These are phyloP conservation scores for Cladophialophora carrionii DNA, from an alignment of 2,329 filamentous ascomycete species.

Conservation along the genomic window DNA sequence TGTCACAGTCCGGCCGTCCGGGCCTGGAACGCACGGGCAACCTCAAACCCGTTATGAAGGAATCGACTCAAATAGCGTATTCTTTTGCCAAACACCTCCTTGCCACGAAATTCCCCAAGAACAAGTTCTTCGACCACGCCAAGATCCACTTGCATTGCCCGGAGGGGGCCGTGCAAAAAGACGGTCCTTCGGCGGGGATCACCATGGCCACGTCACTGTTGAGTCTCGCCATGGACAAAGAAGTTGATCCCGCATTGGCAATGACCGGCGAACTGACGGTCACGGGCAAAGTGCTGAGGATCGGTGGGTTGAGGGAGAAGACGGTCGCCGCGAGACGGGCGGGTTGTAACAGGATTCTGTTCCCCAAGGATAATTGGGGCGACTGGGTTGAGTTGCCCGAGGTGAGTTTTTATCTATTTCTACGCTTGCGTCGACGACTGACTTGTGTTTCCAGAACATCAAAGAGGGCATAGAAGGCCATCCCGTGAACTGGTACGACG, in stretches of 20 bases:
- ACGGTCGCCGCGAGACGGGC: slow-evolving; percentile 91
- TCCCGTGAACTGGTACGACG: slow-evolving; percentile 88
- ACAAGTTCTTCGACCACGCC: slow-evolving; percentile 94
- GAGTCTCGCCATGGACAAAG: slow-evolving; percentile 76
- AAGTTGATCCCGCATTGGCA: slow-evolving; percentile 82
- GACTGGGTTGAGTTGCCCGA: slow-evolving; percentile 97
- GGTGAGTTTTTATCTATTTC: slow-evolving; percentile 61
- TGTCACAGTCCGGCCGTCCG: slow-evolving; percentile 73
- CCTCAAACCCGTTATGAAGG: slow-evolving; percentile 96
- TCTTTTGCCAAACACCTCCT: slow-evolving; percentile 91
- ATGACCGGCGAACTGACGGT: slow-evolving; percentile 98
- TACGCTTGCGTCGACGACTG: slow-evolving; percentile 60
- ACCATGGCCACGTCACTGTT: slow-evolving; percentile 97
- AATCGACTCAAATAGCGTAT: slow-evolving; percentile 92
- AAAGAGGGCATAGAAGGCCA: slow-evolving; percentile 93
- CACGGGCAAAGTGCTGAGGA: slow-evolving; percentile 92
- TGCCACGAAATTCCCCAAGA: slow-evolving; percentile 81
- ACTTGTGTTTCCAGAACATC: slow-evolving; percentile 76
- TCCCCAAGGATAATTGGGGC: slow-evolving; percentile 91
- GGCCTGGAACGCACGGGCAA: slow-evolving; percentile 91
- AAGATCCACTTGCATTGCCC: slow-evolving; percentile 95
- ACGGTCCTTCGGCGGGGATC: slow-evolving; percentile 88
- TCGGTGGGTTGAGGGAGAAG: slow-evolving; percentile 94
- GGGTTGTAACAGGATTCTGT: slow-evolving; percentile 89
- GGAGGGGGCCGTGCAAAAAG: slow-evolving; percentile 93